Base-by-base conservation (phyloP, 768 basidiomycete species). In the Rubroboletus pulcherrimus region DNA sequence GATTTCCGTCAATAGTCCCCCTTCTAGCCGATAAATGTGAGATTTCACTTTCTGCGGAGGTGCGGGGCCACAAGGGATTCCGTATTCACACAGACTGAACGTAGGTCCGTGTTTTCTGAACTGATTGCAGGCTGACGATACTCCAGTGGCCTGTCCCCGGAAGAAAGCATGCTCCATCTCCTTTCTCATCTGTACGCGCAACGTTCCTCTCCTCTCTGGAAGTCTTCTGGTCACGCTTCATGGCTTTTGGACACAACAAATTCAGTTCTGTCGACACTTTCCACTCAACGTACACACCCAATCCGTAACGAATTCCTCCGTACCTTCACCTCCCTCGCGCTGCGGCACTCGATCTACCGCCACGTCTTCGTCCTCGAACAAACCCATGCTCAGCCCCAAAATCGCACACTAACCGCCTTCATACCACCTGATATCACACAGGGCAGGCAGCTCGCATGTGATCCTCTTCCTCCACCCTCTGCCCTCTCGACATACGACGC, bases 1-100 rank as follows among this genome's bases (percentile, higher is more conserved):
- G 80, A 0, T 98, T 91, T 70, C 96, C 96, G 0, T 83, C 87
- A 1, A 78, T 96, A 3, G 80, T 94, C 0, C 86, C 88, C 0
- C 76, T 95, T 6, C 73, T 98, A 1, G 91, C 91, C 3, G 92
- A 96, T 68, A 94, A 93, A 68, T 78, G 89, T 8, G 93, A 94
- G 17, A 80, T 87, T 4, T 66, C 75, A 5, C 71, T 96, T 2
- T 77, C 89, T 5, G 69, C 73, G 2, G 73, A 80, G 3, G 76
- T 91, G 11, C 75, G 88, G 14, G 69, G 75, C 0, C 83, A 89
- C 65, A 75, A 74, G 5, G 81, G 84, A 21, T 88, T 93, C 65
- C 78, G 81, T 58, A 84, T 95, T 24, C 76, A 85, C 54, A 85
- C 85, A 0, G 89, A 87, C 41, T 79, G 78, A 21, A 76, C 71